Evolutionary conservation across 2,329 filamentous ascomycete species (phyloP).

Genomic region (Fusarium nanum): DNA sequence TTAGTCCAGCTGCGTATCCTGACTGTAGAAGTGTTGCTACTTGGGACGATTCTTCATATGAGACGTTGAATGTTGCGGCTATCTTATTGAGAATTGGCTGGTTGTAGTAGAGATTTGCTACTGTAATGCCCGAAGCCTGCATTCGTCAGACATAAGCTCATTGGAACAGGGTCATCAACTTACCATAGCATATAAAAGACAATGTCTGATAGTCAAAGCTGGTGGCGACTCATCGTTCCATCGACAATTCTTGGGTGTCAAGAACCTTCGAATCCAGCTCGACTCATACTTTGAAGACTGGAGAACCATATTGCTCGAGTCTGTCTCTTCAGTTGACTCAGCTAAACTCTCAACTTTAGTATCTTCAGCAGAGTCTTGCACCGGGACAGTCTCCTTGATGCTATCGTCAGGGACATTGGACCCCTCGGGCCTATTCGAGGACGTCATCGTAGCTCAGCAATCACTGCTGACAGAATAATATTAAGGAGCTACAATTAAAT

Average conservation of each 20-base stretch:
- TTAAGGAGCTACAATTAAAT: background rate
- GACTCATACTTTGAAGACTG: conserved; percentile 40
- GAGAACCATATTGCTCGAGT: background rate
- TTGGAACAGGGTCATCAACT: conserved; percentile 14
- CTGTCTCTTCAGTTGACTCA: conserved; percentile 30
- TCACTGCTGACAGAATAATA: background rate
- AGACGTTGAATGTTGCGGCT: conserved; percentile 76
- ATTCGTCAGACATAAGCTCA: background rate
- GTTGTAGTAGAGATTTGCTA: conserved; percentile 85
- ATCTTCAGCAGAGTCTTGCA: background rate
- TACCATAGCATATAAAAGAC: conserved; percentile 76
- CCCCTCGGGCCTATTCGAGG: conserved; percentile 10
- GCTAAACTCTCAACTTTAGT: conserved; percentile 2
- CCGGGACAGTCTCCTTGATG: conserved; percentile 17
- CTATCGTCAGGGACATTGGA: conserved; percentile 7
- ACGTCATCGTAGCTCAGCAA: conserved; percentile 21
- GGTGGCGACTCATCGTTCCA: conserved; percentile 75
- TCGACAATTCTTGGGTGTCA: conserved; percentile 73
- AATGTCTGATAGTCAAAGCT: conserved; percentile 74
- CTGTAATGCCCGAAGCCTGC: conserved; percentile 72
- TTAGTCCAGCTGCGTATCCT: conserved; percentile 78
- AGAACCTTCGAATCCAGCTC: conserved; percentile 36
- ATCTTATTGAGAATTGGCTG: conserved; percentile 83
- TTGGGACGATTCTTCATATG: conserved; percentile 72
- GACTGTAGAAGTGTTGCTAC: conserved; percentile 84